Base-by-base conservation (phyloP, 192 early-diverging fungal species). In the Entomortierella chlamydospora region DNA sequence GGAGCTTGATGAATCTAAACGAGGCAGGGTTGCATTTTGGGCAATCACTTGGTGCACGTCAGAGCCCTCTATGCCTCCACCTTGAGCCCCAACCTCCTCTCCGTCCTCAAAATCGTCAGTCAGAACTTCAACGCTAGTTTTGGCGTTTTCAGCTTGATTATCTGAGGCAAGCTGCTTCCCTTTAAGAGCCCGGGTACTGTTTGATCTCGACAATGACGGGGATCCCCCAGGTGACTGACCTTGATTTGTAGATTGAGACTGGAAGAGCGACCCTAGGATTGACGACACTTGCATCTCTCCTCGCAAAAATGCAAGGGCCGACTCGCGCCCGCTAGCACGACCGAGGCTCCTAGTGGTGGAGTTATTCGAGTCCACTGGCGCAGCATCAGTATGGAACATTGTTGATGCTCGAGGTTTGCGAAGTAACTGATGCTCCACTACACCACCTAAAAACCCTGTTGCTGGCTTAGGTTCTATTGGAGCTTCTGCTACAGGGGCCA, bases 301-400 rank as follows among this genome's bases (percentile, higher is more conserved):
- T 23, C 76, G 54, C 54, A 79, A 23, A 51, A 70, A 79, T 17
- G 76, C 76, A 2, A 79, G 6, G 0, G 76, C 68, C 17, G 76
- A 79, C 23, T 68, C 73, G 18, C 68, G 61, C 29, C 76, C 63
- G 12, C 55, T 37, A 20, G 68, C 41, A 13, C 76, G 45, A 4
- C 76, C 76, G 0, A 79, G 33, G 37, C 76, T 79, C 8, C 63
- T 45, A 1, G 74, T 78, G 37, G 39, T 22, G 0, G 68, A 64
- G 11, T 61, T 62, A 20, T 0, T 64, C 8, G 74, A 70, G 50
- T 54, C 61, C 12, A 34, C 47, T 7, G 18, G 18, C 1, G 67
- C 45, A 8, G 61, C 47, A 7, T 17, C 50, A 2, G 33, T 52
- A 51, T 79, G 76, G 51, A 61, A 79, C 0, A 68, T 70, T 0